Evolutionary conservation across 78 protist species (phyloP).

Genomic region (Planoprotostelium fungivorum): DNA sequence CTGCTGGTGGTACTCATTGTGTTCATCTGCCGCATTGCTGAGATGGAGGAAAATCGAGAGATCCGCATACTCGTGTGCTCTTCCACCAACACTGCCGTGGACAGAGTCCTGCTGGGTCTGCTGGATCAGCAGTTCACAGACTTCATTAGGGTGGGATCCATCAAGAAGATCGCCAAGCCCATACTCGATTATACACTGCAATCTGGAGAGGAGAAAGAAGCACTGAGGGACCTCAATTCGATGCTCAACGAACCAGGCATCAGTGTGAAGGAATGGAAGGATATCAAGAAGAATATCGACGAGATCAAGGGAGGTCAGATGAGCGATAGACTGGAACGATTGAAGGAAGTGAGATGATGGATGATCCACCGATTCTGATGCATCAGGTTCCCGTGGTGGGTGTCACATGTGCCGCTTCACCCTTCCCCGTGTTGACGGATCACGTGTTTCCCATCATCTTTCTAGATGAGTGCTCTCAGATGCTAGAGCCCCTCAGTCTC

Average conservation of each 20-base stretch:
- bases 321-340: conserved; percentile 2
- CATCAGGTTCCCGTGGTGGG: conserved; percentile 46
- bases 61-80: conserved; percentile 45
- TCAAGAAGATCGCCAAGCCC: conserved; percentile 61
- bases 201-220: conserved; percentile 29
- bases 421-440: conserved; percentile 52
- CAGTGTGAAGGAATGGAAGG: neutral
- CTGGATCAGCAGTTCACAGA: conserved; percentile 32
- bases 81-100: conserved; percentile 83
- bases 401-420: conserved; percentile 70
- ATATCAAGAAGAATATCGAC: conserved; percentile 6
- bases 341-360: conserved; percentile 11
- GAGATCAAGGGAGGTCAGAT: conserved; percentile 11
- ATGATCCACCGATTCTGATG: neutral
- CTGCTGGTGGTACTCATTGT: conserved; percentile 52
- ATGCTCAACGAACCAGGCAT: conserved; percentile 14
- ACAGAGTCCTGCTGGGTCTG: conserved; percentile 59
- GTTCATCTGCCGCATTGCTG: conserved; percentile 20
- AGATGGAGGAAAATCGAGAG: conserved; percentile 27
- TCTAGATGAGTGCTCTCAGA: conserved; percentile 76
- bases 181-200: conserved; percentile 40
- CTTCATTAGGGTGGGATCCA: conserved; percentile 72
- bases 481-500: conserved; percentile 68
- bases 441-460: conserved; percentile 55
- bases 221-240: conserved; percentile 15